phyloP scores from a whole-genome alignment of 768 basidiomycete genomes.

The Brasilioporus rufonigricans region DNA sequence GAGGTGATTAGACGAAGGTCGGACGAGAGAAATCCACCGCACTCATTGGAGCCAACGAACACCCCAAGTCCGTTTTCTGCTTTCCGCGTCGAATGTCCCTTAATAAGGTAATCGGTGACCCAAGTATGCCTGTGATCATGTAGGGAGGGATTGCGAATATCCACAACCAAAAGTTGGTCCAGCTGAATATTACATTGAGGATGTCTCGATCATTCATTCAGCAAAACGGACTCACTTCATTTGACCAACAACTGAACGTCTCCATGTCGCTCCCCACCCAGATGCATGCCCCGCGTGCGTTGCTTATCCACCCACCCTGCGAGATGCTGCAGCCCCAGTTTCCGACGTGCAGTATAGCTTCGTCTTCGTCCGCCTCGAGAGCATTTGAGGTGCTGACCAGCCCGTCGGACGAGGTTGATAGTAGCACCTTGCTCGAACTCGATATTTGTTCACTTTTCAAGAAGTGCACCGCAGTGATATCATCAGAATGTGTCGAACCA shows the following conservation, averaged over 20 bases:
- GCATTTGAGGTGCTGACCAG: constrained; percentile 70
- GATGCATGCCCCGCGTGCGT: constrained; percentile 39
- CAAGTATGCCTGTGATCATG: constrained; percentile 58
- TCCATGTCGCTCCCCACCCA: constrained; percentile 97
- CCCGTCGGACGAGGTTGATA: constrained; percentile 88
- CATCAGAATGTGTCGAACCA: constrained; percentile 88
- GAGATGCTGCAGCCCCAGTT: constrained; percentile 84
- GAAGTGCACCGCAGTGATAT: constrained; percentile 78
- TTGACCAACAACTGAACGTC: constrained; percentile 82
- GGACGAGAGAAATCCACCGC: constrained; percentile 14
- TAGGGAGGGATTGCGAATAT: constrained; percentile 64
- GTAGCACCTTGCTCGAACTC: constrained; percentile 43
- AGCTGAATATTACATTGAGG: constrained; percentile 42
- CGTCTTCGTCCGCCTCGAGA: constrained; percentile 83
- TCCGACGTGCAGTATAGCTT: constrained; percentile 76
- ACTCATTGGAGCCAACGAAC: constrained; percentile 78
- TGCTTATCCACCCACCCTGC: constrained; percentile 66
- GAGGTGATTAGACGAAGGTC: neutral
- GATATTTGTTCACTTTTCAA: constrained; percentile 29
- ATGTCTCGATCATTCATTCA: neutral
- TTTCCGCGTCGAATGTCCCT: constrained; percentile 37
- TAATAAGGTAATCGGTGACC: constrained; percentile 79
- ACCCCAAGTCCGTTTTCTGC: constrained; percentile 40
- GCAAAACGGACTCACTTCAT: constrained; percentile 46
- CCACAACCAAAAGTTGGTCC: constrained; percentile 52